Base-by-base conservation (phyloP, 768 basidiomycete species). In the Hydnum rufescens region DNA sequence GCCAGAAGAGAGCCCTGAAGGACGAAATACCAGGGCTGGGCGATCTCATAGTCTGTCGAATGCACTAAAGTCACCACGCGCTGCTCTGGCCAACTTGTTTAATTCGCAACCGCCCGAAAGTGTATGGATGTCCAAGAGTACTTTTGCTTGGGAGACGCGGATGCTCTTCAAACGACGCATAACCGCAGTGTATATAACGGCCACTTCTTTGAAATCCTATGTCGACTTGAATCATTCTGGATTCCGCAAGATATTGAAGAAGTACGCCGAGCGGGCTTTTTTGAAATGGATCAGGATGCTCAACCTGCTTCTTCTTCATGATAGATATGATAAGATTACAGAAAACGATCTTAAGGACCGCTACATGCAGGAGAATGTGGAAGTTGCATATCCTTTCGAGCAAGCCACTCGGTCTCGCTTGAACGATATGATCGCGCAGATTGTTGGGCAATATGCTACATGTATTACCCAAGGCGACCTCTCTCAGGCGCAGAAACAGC, bases 211-310 rank as follows among this genome's bases (percentile, higher is more conserved):
- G 53, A 75, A 73, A 63, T 82, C 87, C 4, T 99, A 88, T 57
- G 77, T 88, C 53, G 88, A 96, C 60, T 68, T 95, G 53, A 97
- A 97, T 64, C 74, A 86, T 62, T 83, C 87, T 0, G 93, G 90
- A 1, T 88, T 96, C 67, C 75, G 87, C 58, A 96, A 96, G 71
- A 90, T 93, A 32, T 63, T 92, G 61, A 96, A 96, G 67, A 96
- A 96, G 82, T 89, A 62, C 53, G 77, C 36, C 36, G 13, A 13
- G 13, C 22, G 22, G 36, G 36, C 1, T 39, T 39, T 39, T 13
- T 13, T 13, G 36, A 13, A 39, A 39, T 39, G 36, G n/a, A n/a
- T n/a, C n/a, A n/a, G 29, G 39, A 16, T n/a, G 13, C 8, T 4
- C 32, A 2, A n/a, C 16, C 13, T 39, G 36, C 19, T 39, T 19